Evolutionary conservation across 2,329 filamentous ascomycete species (phyloP), one percentile per base, ranked within the genome.

Genomic region (Clonostachys sp.): DNA sequence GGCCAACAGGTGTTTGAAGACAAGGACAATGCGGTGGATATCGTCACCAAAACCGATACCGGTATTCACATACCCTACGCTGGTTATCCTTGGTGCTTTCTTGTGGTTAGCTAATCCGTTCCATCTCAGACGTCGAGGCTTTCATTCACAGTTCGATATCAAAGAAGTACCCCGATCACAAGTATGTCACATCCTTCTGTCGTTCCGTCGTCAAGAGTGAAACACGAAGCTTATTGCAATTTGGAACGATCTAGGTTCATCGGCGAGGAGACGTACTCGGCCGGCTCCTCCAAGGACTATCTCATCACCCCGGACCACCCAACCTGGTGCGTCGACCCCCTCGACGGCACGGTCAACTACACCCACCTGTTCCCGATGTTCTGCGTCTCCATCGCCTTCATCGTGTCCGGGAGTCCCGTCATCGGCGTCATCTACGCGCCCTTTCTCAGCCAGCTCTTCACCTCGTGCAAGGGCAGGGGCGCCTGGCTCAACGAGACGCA

Each of bases 281-380:
- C 83, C 57, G 82, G 84, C 36, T 61, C 78, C 24, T 83, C 84
- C 0, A 80, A 83, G 56, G 72, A 82, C 42, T 91, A 90, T 58
- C 75, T 90, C 6, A 82, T 91, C 51, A 70, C 68, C 42, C 61
- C 77, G 38, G 56, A 67, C 35, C 24, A 30, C 1, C 86, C 86
- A 41, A 89, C 87, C 34, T 91, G 87, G 87, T 81, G 84, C 57
- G 77, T 91, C 39, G 87, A 91, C 63, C 87, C 87, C 10, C 74
- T 91, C 30, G 87, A 91, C 58, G 86, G 85, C 70, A 91, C 87
- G 4, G 86, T 91, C 50, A 91, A 91, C 71, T 91, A 87, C 67
- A 88, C 86, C 33, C 87, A 91, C 62, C 75, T 89, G 6, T 89
- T 89, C 59, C 86, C 86, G 49, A 89, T 89, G 83, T 90, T 88